Base-by-base conservation (phyloP, 345 rosid species). In the Combretum micranthum region DNA sequence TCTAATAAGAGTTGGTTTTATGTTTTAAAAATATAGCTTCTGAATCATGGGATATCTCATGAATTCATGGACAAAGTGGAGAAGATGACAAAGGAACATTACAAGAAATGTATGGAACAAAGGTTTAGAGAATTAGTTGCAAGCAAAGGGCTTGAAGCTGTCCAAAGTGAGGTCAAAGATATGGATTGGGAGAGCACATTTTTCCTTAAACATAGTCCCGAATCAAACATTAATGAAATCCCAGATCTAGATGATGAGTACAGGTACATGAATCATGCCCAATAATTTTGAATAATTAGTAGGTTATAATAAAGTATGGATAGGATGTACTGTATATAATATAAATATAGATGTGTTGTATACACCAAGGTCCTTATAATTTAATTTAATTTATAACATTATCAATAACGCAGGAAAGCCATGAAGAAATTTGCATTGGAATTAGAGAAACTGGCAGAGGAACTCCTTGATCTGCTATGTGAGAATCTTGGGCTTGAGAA, bases 141-240 rank as follows among this genome's bases (percentile, higher is more conserved):
- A 21, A 74, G 74, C 68, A 84, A 70, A 52, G 93, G 78, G 3
- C 82, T 88, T 3, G 93, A 81, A 22, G 80, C 72, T 53, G 77
- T 81, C 47, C 60, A 69, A 23, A 50, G 79, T 1, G 96, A 88
- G 83, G 79, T 88, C 66, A 74, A 66, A 21, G 90, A 88, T 58
- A 57, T 88, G 79, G 98, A 92, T 56, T 92, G 98, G 98, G 98
- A 92, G 56, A 82, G 87, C 67, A 88, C 98, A 21, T 92, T 88
- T 72, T 65, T 16, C 65, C 32, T 92, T 13, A 79, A 80, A 45
- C 98, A 92, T 68, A 93, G 81, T 17, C 97, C 98, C 11, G 47
- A 58, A 37, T 82, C 95, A 0, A 85, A 83, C 75, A 68, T 88
- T 51, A 53, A 79, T 47, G 67, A 83, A 57, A 56, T 92, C 64